Base-by-base conservation (phyloP, 2,329 filamentous ascomycete genomes). In the Botrytis porri region DNA sequence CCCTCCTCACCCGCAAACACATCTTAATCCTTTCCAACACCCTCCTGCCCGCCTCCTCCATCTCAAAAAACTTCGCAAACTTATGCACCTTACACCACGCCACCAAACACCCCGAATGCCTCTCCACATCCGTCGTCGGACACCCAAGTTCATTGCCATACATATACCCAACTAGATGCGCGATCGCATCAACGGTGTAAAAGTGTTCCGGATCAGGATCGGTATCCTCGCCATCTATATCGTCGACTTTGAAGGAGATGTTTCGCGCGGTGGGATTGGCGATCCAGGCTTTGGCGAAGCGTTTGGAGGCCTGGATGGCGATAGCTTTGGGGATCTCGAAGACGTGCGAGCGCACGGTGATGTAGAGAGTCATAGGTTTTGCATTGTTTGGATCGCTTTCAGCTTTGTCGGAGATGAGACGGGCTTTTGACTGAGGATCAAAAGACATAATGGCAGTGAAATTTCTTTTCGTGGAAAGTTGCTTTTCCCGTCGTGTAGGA, bases 361-460 rank as follows among this genome's bases (percentile, higher is more conserved):
- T n/a, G 37, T 37, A 18, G 37, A 62, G 9, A 9, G 16, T 41
- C n/a, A 16, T 54, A 7, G 48, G 4, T 3, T 3, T 7, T n/a
- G 5, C 6, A 6, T 54, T n/a, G 1, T 54, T 54, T 2, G 25
- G 1, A 16, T 3, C 4, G 0, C 16, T 16, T 7, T 16, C 25
- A n/a, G 6, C 12, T 54, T n/a, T 16, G 12, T 54, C 2, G 12
- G 12, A 54, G 12, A 3, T 51, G 48, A 1, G 12, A 1, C 4
- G 25, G 12, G 12, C 12, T 51, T 51, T 5, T 6, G 48, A 7
- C 25, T n/a, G 12, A 0, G 12, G 5, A n/a, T 54, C 5, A 16
- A 25, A 5, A 54, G 48, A 14, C 25, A 54, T 54, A 3, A 12
- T 54, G 48, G 12, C 12, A 3, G 25, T 54, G 5, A 5, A 16